Evolutionary conservation across 371 early-diverging fungal species (phyloP).

Genomic region (Zancudomyces culisetae): DNA sequence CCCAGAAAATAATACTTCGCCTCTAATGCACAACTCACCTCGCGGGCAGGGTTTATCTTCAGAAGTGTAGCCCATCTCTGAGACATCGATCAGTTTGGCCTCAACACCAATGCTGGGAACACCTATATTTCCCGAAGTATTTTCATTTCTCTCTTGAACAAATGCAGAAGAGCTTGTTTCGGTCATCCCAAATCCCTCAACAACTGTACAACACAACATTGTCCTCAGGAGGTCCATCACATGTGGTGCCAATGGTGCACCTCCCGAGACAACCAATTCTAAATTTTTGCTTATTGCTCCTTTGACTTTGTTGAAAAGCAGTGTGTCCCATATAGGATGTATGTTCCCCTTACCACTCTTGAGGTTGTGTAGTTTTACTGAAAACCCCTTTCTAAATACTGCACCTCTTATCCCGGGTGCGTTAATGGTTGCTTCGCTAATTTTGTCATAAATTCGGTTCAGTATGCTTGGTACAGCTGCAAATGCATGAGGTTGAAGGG

Average conservation of each 20-base stretch:
- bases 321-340: constrained; percentile 69
- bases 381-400: constrained; percentile 43
- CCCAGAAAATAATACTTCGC: constrained; percentile 59
- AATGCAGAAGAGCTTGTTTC: constrained; percentile 55
- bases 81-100: constrained; percentile 77
- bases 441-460: constrained; percentile 66
- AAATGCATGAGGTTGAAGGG: constrained; percentile 67
- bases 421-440: constrained; percentile 40
- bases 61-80: constrained; percentile 70
- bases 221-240: constrained; percentile 75
- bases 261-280: constrained; percentile 47
- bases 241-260: constrained; percentile 74
- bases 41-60: constrained; percentile 71
- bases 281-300: constrained; percentile 80
- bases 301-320: constrained; percentile 76
- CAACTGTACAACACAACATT: constrained; percentile 59
- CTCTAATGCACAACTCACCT: constrained; percentile 86
- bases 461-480: constrained; percentile 74
- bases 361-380: constrained; percentile 35
- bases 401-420: constrained; percentile 38
- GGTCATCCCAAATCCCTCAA: constrained; percentile 93
- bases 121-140: constrained; percentile 72
- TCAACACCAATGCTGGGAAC: constrained; percentile 49
- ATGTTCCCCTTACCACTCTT: constrained; percentile 33
- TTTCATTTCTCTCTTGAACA: constrained; percentile 30